Evolutionary conservation across 1,139 yeast species (phyloP).

Genomic region (Blastobotrys ciferrii): DNA sequence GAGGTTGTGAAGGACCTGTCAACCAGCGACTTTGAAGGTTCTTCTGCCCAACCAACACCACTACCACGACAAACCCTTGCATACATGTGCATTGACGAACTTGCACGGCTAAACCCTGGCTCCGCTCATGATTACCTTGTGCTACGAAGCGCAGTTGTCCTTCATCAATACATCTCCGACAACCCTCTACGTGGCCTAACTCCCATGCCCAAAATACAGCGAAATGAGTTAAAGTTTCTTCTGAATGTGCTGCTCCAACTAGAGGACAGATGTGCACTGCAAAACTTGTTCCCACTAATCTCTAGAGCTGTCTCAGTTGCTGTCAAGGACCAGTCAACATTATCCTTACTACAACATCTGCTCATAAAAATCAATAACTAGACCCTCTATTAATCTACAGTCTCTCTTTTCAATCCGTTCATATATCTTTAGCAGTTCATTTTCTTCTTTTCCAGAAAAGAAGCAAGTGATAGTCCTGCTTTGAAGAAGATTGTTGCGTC

Average conservation of each 20-base stretch:
- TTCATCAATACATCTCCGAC: constrained; percentile 54
- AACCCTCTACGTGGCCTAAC: constrained; percentile 48
- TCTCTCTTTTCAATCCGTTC: not conserved
- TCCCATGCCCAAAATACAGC: constrained; percentile 56
- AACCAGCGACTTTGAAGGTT: constrained; percentile 37
- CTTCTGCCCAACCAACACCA: constrained; percentile 44
- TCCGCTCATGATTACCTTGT: constrained; percentile 35
- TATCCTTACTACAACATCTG: constrained; percentile 10
- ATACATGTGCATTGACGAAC: constrained; percentile 48
- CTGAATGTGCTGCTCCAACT: constrained; percentile 19
- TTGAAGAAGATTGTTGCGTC: no score
- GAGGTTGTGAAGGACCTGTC: constrained; percentile 11
- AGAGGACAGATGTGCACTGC: not conserved
- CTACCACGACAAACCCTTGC: constrained; percentile 45
- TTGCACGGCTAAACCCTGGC: constrained; percentile 29
- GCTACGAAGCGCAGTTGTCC: constrained; percentile 49
- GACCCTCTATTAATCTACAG: no score
- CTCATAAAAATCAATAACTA: constrained; percentile 3
- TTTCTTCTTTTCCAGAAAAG: no score
- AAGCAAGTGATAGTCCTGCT: no score
- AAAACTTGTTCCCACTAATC: constrained; percentile 7
- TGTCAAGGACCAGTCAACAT: constrained; percentile 2
- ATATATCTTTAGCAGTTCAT: not conserved
- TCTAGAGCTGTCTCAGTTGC: constrained; percentile 12
- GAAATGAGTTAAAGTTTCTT: constrained; percentile 43